These are phyloP conservation scores for Umbelopsis vinacea DNA, from an alignment of 192 early-diverging fungal genomes.

Conservation along the genomic window DNA sequence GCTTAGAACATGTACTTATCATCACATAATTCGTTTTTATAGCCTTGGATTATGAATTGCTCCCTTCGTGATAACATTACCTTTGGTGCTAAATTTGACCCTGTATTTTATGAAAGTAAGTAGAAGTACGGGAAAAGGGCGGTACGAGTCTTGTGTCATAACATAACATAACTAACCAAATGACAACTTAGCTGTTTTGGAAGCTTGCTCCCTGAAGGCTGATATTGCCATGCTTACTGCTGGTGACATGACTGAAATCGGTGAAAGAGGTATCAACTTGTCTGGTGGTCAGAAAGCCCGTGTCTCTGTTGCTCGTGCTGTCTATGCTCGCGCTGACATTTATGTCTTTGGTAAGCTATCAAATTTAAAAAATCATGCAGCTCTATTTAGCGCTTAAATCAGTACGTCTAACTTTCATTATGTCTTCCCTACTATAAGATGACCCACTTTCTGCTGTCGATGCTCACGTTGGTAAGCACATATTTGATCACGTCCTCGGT, in stretches of 20 bases:
- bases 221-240: constrained; percentile 86
- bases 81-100: constrained; percentile 82
- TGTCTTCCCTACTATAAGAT: constrained; percentile 32
- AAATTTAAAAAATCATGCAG: constrained; percentile 19
- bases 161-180: background rate
- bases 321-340: constrained; percentile 90
- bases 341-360: constrained; percentile 69
- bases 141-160: no score
- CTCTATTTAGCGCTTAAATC: background rate
- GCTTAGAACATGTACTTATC: no score
- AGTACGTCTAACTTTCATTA: no score
- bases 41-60: constrained; percentile 96
- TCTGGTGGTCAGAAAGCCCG: constrained; percentile 92
- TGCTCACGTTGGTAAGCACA: constrained; percentile 68
- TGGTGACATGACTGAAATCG: constrained; percentile 93
- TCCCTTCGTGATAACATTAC: constrained; percentile 92
- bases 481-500: constrained; percentile 90
- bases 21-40: no score
- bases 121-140: background rate
- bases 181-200: constrained; percentile 45
- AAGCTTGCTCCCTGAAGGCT: constrained; percentile 84
- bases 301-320: constrained; percentile 70
- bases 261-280: constrained; percentile 89
- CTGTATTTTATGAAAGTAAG: constrained; percentile 69
- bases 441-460: constrained; percentile 68